Conservation (phyloP, 129 eudicot species). For the Flaveria brownii region DNA sequence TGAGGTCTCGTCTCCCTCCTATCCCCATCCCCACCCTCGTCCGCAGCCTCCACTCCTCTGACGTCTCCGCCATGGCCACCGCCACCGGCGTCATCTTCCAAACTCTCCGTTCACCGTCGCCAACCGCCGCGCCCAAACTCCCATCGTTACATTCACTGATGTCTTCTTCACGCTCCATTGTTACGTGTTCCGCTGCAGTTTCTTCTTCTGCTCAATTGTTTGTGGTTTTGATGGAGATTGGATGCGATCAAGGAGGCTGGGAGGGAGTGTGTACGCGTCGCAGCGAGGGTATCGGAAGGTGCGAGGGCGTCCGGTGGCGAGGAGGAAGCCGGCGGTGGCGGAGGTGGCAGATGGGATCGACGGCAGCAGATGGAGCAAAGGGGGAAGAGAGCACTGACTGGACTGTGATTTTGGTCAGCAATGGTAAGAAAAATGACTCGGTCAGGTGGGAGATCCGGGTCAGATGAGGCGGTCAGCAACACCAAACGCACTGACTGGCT, state of each 20-base stretch:
- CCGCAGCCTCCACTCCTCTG: conserved; percentile 42
- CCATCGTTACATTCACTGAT: conserved; percentile 14
- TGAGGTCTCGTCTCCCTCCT: conserved; percentile 57
- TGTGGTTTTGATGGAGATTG: conserved; percentile 24
- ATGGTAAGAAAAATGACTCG: too few relatives aligned
- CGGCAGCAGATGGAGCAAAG: too few relatives aligned
- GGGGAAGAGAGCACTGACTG: too few relatives aligned
- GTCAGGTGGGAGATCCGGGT: too few relatives aligned
- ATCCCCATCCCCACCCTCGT: conserved; percentile 47
- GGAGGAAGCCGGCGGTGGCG: too few relatives aligned
- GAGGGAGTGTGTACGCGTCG: conserved; percentile 45
- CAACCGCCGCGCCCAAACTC: neutral
- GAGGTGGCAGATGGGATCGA: too few relatives aligned
- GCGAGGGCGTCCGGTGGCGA: conserved; percentile 42
- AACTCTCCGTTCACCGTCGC: conserved; percentile 31
- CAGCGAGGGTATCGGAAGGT: conserved; percentile 68
- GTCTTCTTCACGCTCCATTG: neutral
- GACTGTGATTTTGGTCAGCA: too few relatives aligned
- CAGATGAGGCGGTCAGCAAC: too few relatives aligned
- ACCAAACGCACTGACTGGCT: too few relatives aligned
- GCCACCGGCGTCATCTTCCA: conserved; percentile 46
- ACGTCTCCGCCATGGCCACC: neutral
- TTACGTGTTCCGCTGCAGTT: conserved; percentile 11
- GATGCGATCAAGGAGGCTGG: conserved; percentile 43
- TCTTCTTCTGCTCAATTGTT: conserved; percentile 19